A percentile compares a stretch with the other conserved stretches of the same genome.
Evolutionary conservation across 2,329 filamentous ascomycete species (phyloP).

Genomic region (Clonostachys rosea): DNA sequence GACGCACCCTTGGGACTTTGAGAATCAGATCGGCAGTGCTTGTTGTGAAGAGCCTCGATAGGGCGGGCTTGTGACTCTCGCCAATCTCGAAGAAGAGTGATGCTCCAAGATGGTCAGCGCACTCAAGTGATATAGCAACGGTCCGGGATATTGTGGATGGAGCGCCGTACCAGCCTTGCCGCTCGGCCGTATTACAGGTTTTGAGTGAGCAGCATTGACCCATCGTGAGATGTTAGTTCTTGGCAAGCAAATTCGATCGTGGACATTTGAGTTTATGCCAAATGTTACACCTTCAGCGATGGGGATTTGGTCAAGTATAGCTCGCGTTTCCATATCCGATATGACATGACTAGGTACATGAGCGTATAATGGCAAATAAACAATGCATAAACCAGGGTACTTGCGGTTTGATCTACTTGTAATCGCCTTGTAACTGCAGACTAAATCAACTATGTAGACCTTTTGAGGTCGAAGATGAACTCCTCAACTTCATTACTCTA

Average conservation of each 20-base stretch:
- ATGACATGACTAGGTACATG: too few species aligned
- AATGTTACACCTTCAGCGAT: background rate
- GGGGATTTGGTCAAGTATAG: background rate
- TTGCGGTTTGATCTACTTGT: too few species aligned
- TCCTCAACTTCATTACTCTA: too few species aligned
- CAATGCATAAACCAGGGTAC: too few species aligned
- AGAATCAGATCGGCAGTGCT: background rate
- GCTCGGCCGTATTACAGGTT: slow-evolving; percentile 1
- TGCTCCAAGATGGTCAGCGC: background rate
- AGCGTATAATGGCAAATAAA: too few species aligned
- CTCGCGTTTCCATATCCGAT: too few species aligned
- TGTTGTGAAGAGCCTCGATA: background rate
- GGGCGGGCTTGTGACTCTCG: background rate
- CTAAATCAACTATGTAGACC: too few species aligned
- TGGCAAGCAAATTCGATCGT: background rate
- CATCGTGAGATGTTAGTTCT: background rate
- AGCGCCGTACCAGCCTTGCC: slow-evolving; percentile 1
- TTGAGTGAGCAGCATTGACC: background rate
- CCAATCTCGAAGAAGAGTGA: background rate
- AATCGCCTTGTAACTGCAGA: too few species aligned
- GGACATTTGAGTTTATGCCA: background rate
- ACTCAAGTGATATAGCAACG: background rate
- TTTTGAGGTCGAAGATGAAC: too few species aligned
- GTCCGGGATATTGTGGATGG: slow-evolving; percentile 1
- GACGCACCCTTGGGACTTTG: background rate